Evolutionary conservation across 306 rosid genomes (phyloP).

Genomic region (Gastrolobium villosum): DNA sequence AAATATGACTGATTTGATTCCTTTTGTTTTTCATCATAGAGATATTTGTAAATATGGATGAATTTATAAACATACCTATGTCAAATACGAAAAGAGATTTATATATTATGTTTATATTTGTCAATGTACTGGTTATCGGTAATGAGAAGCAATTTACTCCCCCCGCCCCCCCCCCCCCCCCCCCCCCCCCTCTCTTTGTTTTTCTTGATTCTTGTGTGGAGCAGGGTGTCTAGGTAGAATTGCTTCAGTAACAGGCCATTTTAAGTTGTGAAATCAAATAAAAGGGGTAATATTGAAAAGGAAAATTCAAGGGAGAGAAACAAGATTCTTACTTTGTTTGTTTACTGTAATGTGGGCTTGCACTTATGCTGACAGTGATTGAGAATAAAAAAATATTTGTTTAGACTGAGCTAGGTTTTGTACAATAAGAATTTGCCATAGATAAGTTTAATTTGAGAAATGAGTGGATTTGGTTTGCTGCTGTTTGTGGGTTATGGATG

Average conservation of each 20-base stretch:
- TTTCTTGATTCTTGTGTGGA: slow-evolving; percentile 30
- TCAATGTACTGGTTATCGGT: not conserved
- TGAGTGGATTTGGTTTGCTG: slow-evolving; percentile 29
- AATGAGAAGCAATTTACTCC: slow-evolving; percentile 1
- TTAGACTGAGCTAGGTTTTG: slow-evolving; percentile 16
- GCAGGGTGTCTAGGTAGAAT: slow-evolving; percentile 44
- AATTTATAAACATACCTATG: slow-evolving; percentile 13
- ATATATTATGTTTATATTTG: slow-evolving; percentile 4
- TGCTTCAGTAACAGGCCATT: slow-evolving; percentile 28
- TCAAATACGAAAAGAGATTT: slow-evolving; percentile 26
- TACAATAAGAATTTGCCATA: not conserved
- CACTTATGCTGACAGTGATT: slow-evolving; percentile 16
- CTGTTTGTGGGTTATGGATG: slow-evolving; percentile 25
- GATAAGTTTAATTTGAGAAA: not conserved
- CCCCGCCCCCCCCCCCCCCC: too few species aligned
- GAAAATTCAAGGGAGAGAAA: too few species aligned
- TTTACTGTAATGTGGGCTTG: slow-evolving; percentile 14
- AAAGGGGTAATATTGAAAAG: slow-evolving; percentile 11
- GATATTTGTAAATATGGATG: slow-evolving; percentile 6
- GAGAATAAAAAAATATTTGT: not conserved
- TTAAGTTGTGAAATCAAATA: slow-evolving; percentile 10
- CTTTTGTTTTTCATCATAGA: slow-evolving; percentile 11
- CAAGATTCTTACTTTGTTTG: not conserved
- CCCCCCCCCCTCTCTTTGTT: not conserved
- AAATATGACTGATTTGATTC: slow-evolving; percentile 18